Conservation (phyloP, 176 grass and related monocot species). For the Oryza brachyantha region DNA sequence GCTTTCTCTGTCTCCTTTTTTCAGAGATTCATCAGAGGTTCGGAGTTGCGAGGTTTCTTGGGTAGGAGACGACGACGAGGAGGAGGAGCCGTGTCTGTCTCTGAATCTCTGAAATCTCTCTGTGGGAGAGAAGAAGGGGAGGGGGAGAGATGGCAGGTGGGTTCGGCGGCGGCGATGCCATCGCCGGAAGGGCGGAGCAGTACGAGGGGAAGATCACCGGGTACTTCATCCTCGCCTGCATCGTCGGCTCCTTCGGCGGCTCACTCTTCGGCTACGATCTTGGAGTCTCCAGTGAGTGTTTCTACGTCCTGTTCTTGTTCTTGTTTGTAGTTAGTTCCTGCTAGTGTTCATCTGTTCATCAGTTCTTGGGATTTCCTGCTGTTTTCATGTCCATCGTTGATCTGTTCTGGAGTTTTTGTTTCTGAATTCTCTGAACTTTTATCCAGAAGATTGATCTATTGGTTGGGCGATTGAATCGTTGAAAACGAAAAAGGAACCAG, state of each 20-base stretch:
- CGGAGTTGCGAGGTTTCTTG: background rate
- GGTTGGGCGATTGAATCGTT: background rate
- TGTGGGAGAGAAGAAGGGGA: background rate
- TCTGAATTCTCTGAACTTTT: background rate
- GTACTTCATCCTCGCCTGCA: slow-evolving; percentile 88
- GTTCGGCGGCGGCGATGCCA: slow-evolving; percentile 38
- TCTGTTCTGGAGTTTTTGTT: background rate
- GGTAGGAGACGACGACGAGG: background rate
- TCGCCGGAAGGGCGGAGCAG: slow-evolving; percentile 49
- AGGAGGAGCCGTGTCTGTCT: background rate
- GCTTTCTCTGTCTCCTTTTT: background rate
- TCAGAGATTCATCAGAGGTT: background rate
- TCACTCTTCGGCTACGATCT: slow-evolving; percentile 99
- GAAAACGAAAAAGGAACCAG: background rate
- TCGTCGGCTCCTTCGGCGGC: slow-evolving; percentile 90
- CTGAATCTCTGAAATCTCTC: background rate
- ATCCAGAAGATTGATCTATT: background rate
- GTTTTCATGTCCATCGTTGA: background rate
- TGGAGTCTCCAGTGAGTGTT: slow-evolving; percentile 79
- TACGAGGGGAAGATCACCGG: slow-evolving; percentile 85
- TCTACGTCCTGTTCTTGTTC: background rate
- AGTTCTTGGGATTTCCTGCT: background rate
- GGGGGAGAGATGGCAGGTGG: slow-evolving; percentile 59
- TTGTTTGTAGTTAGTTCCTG: too few species aligned
- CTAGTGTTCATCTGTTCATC: background rate